Evolutionary conservation across 2,329 filamentous ascomycete genomes (phyloP), one percentile per base, ranked within the genome.

Genomic region (Cyclaneusma minus): DNA sequence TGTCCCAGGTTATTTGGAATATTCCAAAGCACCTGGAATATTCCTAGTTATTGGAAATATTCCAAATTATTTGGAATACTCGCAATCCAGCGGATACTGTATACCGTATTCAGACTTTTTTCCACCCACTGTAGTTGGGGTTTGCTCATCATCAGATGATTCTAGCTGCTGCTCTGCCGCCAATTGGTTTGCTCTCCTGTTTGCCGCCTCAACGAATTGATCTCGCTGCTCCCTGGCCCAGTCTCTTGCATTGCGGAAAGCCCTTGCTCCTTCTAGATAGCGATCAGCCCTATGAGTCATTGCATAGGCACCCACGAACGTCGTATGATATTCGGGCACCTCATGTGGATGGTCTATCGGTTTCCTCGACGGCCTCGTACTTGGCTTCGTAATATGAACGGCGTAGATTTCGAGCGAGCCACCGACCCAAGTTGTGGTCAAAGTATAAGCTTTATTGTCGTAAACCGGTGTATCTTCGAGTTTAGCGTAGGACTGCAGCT

Each of bases 321-420:
- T 55, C 50, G 58, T 60, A 25, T 57, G 43, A 39, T 58, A 60
- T 39, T 49, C 47, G 5, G 47, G 49, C 25, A 25, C 47, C 37
- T 33, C 45, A 34, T 35, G 45, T 25, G 41, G 31, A 27, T 27
- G 23, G 13, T 16, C 16, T n/a, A n/a, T n/a, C n/a, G n/a, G n/a
- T n/a, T n/a, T n/a, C n/a, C n/a, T n/a, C n/a, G n/a, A n/a, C n/a
- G n/a, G n/a, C 12, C 13, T 24, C 13, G 12, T 38, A n/a, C n/a
- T n/a, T 7, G 28, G 36, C 23, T 40, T 41, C n/a, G 43, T 49
- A 26, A 38, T 7, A 31, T 58, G 45, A 35, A 49, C 47, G 25
- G 53, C 43, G 30, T 50, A 58, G 25, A 59, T 29, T 30, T 44
- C 32, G 10, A 60, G 49, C 7, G 2, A 9, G 21, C 51, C 49